Evolutionary conservation across 1,284 basidiomycete genomes (phyloP), one percentile per base, ranked within the genome.

Genomic region (Butyriboletus pseudospeciosus): DNA sequence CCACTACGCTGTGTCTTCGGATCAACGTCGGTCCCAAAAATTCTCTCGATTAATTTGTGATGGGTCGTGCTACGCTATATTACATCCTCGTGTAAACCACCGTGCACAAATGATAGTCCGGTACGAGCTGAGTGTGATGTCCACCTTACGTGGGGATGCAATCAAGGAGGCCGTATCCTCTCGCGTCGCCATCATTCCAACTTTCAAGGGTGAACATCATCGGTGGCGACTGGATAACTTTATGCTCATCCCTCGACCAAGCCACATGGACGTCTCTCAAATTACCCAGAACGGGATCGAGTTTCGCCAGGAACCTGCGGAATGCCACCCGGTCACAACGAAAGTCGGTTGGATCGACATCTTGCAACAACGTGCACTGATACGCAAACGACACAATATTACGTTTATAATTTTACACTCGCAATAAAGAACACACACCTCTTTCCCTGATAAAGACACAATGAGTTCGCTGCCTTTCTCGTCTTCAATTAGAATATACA

Each of bases 401-500:
- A 34, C n/a, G 37, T 36, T 12, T 20, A 20, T 20, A 7, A 12
- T 25, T 35, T 20, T 3, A 17, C 10, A 38, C 17, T 42, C 4
- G 9, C n/a, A 42, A 40, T 14, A 25, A 47, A 49, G 23, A 42
- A 32, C 13, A 66, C 69, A 28, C 51, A 78, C 79, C 60, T 76
- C 73, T 52, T 77, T 72, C 44, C 76, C 72, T 5, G 68, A 76
- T 13, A 80, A 67, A 4, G 78, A 75, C 5, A 84, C 70, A 8
- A 71, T 62, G 13, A 85, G 59, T 28, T 70, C 66, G 4, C 64
- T 58, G 8, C 74, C 76, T 13, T 70, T 64, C 39, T 75, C 74
- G 56, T 87, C 84, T 62, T 79, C 70, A 10, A 86, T 62, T 25
- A 71, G 65, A 44, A 86, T 58, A 53, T 74, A 78, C 48, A 86